Evolutionary conservation across 768 basidiomycete genomes (phyloP).

Genomic region (Hysterangium stoloniferum): DNA sequence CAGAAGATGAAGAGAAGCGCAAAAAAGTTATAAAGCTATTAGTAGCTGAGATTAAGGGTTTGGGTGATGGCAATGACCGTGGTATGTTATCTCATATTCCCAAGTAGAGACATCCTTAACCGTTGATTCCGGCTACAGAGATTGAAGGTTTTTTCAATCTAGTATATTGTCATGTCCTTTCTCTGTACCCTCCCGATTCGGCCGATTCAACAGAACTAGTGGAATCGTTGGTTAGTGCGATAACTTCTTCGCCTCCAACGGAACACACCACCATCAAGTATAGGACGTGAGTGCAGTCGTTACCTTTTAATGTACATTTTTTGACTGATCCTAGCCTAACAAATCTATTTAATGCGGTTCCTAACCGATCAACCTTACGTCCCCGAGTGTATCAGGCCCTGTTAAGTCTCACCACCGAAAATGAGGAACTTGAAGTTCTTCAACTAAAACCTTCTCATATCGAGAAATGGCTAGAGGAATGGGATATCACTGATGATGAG

Average conservation of each 20-base stretch:
- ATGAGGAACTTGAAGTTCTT: conserved; percentile 56
- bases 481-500: conserved; percentile 56
- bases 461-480: conserved; percentile 74
- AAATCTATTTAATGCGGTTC: conserved; percentile 73
- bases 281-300: conserved; percentile 50
- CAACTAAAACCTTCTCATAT: conserved; percentile 52
- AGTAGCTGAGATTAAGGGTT: conserved; percentile 50
- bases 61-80: conserved; percentile 74
- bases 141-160: conserved; percentile 87
- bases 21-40: conserved; percentile 52
- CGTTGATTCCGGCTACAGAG: conserved; percentile 35
- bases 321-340: conserved; percentile 44
- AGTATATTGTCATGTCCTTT: conserved; percentile 62
- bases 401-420: conserved; percentile 47
- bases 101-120: not conserved
- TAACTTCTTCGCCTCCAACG: conserved; percentile 42
- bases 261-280: conserved; percentile 58
- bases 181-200: conserved; percentile 47
- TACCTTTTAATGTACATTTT: not conserved
- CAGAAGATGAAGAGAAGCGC: conserved; percentile 45
- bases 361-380: conserved; percentile 58
- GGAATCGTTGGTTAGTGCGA: conserved; percentile 41
- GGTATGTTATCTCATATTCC: conserved; percentile 36
- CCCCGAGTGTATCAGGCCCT: conserved; percentile 55
- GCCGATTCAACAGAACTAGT: conserved; percentile 48